Evolutionary conservation across 441 rosid species (phyloP).

Genomic region (Adansonia rubrostipa): DNA sequence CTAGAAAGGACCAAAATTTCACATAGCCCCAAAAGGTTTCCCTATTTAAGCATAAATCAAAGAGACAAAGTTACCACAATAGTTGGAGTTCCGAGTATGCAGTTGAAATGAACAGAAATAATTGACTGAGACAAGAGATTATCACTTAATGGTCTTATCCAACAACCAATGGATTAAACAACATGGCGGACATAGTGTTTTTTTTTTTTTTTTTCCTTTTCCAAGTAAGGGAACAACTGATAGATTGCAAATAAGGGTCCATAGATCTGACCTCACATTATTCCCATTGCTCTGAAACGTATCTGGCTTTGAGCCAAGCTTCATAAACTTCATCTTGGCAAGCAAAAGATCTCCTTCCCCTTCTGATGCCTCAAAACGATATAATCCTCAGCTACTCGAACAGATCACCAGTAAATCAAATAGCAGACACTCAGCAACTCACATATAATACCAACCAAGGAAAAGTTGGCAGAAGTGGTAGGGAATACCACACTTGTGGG

Average conservation of each 20-base stretch:
- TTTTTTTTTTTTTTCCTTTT: not conserved
- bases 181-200: not conserved
- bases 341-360: constrained; percentile 32
- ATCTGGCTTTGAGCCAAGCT: constrained; percentile 89
- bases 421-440: constrained; percentile 31
- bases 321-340: constrained; percentile 90
- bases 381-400: constrained; percentile 31
- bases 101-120: constrained; percentile 22
- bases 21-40: not conserved
- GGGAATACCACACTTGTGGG: constrained; percentile 56
- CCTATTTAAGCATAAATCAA: constrained; percentile 18
- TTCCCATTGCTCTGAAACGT: constrained; percentile 61
- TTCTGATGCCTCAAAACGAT: constrained; percentile 29
- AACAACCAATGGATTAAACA: constrained; percentile 21
- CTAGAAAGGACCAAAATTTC: constrained; percentile 21
- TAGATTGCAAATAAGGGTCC: not conserved
- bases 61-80: constrained; percentile 8
- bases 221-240: constrained; percentile 17
- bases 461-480: constrained; percentile 47
- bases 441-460: constrained; percentile 41
- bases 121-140: not conserved
- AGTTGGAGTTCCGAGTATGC: not conserved
- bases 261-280: constrained; percentile 61
- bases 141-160: constrained; percentile 8
- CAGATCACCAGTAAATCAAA: constrained; percentile 33